Conservation (phyloP, 169 alveolate species). For the Eimeria tenella region DNA sequence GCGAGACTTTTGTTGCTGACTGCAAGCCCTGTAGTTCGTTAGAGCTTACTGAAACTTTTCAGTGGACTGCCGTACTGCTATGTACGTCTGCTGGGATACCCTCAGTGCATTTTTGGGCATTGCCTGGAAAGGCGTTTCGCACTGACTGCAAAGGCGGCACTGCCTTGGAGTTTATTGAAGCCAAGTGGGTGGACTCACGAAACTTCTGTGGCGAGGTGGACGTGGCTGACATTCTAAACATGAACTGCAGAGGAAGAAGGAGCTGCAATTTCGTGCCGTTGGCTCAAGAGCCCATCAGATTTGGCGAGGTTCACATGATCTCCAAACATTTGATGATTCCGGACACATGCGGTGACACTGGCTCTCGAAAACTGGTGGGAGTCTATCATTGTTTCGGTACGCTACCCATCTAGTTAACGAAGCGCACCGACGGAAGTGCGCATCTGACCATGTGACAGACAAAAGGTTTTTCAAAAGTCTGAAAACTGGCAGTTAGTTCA, state of each 20-base stretch:
- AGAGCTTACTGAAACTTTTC: too few species aligned
- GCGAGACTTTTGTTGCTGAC: neutral
- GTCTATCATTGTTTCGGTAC: conserved; percentile 54
- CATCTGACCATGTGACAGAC: too few species aligned
- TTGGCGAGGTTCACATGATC: neutral
- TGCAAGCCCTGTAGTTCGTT: neutral
- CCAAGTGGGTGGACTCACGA: conserved; percentile 36
- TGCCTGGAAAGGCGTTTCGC: conserved; percentile 1
- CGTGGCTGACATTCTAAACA: conserved; percentile 33
- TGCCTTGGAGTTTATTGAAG: conserved; percentile 44
- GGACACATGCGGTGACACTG: conserved; percentile 32
- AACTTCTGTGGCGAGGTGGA: conserved; percentile 34
- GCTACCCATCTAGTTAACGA: neutral
- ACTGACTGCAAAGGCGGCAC: conserved; percentile 58
- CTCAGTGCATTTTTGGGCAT: conserved; percentile 67
- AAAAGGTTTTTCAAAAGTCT: too few species aligned
- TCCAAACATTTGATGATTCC: neutral
- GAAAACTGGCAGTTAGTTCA: too few species aligned
- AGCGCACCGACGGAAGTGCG: too few species aligned
- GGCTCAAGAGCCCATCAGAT: neutral
- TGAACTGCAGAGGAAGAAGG: conserved; percentile 27
- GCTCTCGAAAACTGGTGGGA: conserved; percentile 31
- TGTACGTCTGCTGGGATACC: neutral
- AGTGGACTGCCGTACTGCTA: too few species aligned
- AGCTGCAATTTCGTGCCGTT: conserved; percentile 31